A percentile compares a stretch with the other conserved stretches of the same genome.
phyloP scores from a whole-genome alignment of 495 filamentous ascomycete genomes.

The Symbiotaphrina buchneri region DNA sequence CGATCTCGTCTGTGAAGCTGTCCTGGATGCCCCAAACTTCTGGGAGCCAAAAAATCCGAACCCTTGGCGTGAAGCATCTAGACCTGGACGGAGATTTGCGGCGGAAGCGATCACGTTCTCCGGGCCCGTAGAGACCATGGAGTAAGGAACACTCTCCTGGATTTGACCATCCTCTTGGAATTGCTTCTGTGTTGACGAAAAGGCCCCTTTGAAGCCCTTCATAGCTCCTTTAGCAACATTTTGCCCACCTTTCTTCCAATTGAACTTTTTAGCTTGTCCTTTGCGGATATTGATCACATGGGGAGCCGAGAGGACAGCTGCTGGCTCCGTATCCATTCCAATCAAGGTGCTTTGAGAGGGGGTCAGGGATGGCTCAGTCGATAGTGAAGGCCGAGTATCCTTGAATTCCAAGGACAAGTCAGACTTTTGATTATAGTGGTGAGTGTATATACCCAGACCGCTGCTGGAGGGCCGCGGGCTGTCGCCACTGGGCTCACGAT shows the following conservation, averaged over 20 bases:
- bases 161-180: constrained; percentile 23
- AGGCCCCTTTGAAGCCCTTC: constrained; percentile 76
- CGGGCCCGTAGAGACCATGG: constrained; percentile 12
- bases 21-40: constrained; percentile 9
- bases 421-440: constrained; percentile 45
- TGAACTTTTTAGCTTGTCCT: constrained; percentile 83
- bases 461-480: constrained; percentile 28
- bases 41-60: constrained; percentile 55
- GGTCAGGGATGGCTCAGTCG: too few relatives aligned
- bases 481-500: constrained; percentile 24
- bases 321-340: too few relatives aligned
- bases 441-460: constrained; percentile 70
- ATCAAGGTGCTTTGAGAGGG: constrained; percentile 32
- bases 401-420: constrained; percentile 35
- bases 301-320: constrained; percentile 49
- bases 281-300: constrained; percentile 86
- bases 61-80: constrained; percentile 36
- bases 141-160: constrained; percentile 23
- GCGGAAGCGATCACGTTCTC: constrained; percentile 7
- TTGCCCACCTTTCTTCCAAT: constrained; percentile 94
- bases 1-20: constrained; percentile 26
- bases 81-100: constrained; percentile 11
- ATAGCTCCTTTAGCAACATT: constrained; percentile 81
- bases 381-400: constrained; percentile 24
- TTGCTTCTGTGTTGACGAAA: constrained; percentile 31